Evolutionary conservation across 208 protist genomes (phyloP).

Genomic region (Acanthamoeba triangularis): DNA sequence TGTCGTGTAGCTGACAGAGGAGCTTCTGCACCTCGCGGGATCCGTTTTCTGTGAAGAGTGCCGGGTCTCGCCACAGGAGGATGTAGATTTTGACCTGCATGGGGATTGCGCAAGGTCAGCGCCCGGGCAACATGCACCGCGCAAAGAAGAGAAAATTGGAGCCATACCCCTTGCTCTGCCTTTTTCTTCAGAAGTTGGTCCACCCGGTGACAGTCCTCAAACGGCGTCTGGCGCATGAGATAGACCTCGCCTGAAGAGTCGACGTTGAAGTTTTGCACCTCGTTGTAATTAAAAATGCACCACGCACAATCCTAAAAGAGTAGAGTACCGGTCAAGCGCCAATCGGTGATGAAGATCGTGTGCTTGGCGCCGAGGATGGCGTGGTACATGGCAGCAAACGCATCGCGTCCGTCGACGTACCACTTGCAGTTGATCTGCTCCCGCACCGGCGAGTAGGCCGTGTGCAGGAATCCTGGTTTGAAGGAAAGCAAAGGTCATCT

Average conservation of each 20-base stretch:
- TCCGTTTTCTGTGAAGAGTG: constrained; percentile 14
- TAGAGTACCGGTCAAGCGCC: constrained; percentile 69
- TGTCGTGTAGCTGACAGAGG: constrained; percentile 18
- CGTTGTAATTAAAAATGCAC: too few relatives aligned
- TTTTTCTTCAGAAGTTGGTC: constrained; percentile 64
- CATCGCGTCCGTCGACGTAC: constrained; percentile 65
- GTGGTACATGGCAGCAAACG: constrained; percentile 39
- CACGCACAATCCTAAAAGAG: too few relatives aligned
- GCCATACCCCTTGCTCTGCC: constrained; percentile 16
- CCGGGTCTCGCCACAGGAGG: constrained; percentile 67
- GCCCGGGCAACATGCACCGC: too few relatives aligned
- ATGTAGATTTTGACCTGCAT: constrained; percentile 68
- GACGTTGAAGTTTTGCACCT: too few relatives aligned
- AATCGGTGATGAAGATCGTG: constrained; percentile 73
- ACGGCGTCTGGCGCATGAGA: constrained; percentile 24
- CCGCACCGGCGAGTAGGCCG: constrained; percentile 8
- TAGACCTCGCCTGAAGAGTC: constrained; percentile 70
- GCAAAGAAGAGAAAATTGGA: neutral
- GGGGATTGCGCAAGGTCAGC: too few relatives aligned
- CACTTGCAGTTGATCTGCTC: constrained; percentile 62
- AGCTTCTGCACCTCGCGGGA: neutral
- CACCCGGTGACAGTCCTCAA: constrained; percentile 46
- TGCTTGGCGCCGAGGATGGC: constrained; percentile 67
- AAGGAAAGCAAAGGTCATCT: neutral
- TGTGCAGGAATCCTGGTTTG: constrained; percentile 34